These are phyloP conservation scores for Thielaviopsis populi DNA, from an alignment of 2,329 filamentous ascomycete species.

Conservation along the genomic window DNA sequence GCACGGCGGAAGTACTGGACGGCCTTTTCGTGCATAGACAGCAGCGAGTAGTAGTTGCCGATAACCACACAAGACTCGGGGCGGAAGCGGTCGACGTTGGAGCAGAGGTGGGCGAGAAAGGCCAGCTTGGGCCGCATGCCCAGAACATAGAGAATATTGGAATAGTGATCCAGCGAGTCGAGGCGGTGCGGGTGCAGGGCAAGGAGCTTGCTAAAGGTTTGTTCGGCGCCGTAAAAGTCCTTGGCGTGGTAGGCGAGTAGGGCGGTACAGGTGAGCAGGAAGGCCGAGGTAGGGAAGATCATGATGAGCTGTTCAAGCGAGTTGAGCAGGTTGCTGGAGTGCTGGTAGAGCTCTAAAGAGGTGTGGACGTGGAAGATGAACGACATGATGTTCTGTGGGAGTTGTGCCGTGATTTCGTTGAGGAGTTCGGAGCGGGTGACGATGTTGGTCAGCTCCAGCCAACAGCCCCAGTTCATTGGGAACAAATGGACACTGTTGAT, in stretches of 20 bases:
- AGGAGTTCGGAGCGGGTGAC: constrained; percentile 72
- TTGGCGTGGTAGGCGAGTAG: constrained; percentile 84
- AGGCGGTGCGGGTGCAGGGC: constrained; percentile 60
- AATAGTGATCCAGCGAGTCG: constrained; percentile 88
- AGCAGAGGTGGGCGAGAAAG: constrained; percentile 82
- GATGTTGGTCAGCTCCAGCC: constrained; percentile 78
- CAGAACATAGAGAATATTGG: constrained; percentile 93
- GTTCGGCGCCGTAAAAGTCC: constrained; percentile 51
- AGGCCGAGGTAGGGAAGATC: constrained; percentile 79
- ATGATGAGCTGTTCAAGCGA: constrained; percentile 61
- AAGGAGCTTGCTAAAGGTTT: constrained; percentile 63
- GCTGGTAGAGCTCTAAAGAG: constrained; percentile 82
- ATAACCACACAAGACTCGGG: constrained; percentile 95
- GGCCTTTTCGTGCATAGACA: constrained; percentile 92
- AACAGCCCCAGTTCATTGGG: constrained; percentile 94
- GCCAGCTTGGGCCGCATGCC: constrained; percentile 75
- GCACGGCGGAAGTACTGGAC: constrained; percentile 95
- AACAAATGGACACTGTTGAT: constrained; percentile 75
- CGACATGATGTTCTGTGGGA: constrained; percentile 83
- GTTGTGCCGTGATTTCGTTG: constrained; percentile 51
- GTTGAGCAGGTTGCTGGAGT: constrained; percentile 57
- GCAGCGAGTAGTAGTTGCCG: constrained; percentile 90
- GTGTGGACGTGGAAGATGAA: constrained; percentile 89
- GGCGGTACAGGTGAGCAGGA: constrained; percentile 79
- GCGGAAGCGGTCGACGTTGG: constrained; percentile 83